Evolutionary conservation across 805 yeast genomes (phyloP).

Genomic region (Candida coleopterorum): DNA sequence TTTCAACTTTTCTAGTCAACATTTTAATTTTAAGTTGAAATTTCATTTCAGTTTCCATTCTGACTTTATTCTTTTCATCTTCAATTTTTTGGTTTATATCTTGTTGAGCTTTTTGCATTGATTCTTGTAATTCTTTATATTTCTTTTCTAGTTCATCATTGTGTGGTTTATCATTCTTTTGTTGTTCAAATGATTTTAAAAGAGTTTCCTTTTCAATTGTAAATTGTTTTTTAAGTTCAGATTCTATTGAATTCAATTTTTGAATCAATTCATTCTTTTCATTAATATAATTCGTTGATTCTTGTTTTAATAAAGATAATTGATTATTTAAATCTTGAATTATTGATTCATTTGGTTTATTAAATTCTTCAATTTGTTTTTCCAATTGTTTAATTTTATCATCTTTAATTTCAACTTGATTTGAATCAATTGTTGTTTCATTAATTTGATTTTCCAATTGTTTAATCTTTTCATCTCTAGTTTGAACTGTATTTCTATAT

Average conservation of each 20-base stretch:
- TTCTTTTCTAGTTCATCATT: conserved; percentile 6
- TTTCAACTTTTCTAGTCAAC: conserved; percentile 50
- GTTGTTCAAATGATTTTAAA: conserved; percentile 1
- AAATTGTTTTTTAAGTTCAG: conserved; percentile 16
- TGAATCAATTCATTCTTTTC: conserved; percentile 10
- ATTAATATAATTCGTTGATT: conserved; percentile 10
- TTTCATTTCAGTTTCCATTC: conserved; percentile 51
- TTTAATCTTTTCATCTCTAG: conserved; percentile 7
- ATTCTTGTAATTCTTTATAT: conserved; percentile 14
- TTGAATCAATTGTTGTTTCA: background rate
- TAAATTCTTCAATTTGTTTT: background rate
- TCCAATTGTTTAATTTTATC: conserved; percentile 9
- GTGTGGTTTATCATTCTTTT: conserved; percentile 3
- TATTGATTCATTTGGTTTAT: background rate
- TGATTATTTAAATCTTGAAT: conserved; percentile 14
- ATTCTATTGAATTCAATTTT: conserved; percentile 9
- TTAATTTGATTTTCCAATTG: conserved; percentile 1
- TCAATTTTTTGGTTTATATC: conserved; percentile 17
- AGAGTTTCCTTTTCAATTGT: conserved; percentile 11
- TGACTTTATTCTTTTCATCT: conserved; percentile 34
- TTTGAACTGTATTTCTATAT: conserved; percentile 12
- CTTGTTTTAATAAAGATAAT: conserved; percentile 13
- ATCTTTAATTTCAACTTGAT: conserved; percentile 16
- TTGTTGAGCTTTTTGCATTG: conserved; percentile 4
- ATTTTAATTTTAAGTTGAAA: conserved; percentile 55